Base-by-base conservation (phyloP, 2,329 filamentous ascomycete species). In the Acrocalymma vagum region DNA sequence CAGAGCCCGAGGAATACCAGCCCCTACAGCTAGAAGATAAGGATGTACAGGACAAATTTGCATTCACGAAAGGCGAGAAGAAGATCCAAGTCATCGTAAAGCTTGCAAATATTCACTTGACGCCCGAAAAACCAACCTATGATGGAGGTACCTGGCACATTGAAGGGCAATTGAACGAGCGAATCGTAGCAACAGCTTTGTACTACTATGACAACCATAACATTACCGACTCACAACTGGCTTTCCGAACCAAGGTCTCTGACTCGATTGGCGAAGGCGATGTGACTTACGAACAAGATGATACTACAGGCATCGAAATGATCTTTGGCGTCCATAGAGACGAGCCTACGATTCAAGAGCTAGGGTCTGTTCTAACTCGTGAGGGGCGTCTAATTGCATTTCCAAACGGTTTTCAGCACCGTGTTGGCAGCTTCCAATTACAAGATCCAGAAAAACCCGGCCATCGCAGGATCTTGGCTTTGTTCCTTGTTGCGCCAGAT, bases 191-290 rank as follows among this genome's bases (percentile, higher is more conserved):
- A 0, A 82, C 81, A 0, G 80, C 83, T 0, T 68, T 87, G 15
- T 84, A 83, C 62, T 83, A 84, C 60, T 83, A 81, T 51, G 78
- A 83, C 42, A 68, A 60, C 27, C 74, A 81, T 0, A 88, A 88
- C 59, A 77, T 86, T 37, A 78, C 77, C 1, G 71, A 31, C 11
- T 51, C 46, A 7, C 38, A 37, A n/a, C 44, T 58, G 9, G 34
- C 42, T 2, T 58, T 58, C 33, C 52, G 44, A n/a, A 55, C 46
- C 24, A 45, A 45, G n/a, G 41, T 39, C 8, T 20, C 24, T 11
- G 14, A 38, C 5, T 29, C 38, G 14, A 45, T 40, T 11, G 8
- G n/a, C 5, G 29, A 32, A 18, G 22, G 38, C 34, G n/a, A n/a
- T n/a, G 13, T 40, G 24, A 32, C 31, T 8, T 41, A 47, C 22